Evolutionary conservation across 2,329 filamentous ascomycete species (phyloP).

Genomic region (Fusarium sororula): DNA sequence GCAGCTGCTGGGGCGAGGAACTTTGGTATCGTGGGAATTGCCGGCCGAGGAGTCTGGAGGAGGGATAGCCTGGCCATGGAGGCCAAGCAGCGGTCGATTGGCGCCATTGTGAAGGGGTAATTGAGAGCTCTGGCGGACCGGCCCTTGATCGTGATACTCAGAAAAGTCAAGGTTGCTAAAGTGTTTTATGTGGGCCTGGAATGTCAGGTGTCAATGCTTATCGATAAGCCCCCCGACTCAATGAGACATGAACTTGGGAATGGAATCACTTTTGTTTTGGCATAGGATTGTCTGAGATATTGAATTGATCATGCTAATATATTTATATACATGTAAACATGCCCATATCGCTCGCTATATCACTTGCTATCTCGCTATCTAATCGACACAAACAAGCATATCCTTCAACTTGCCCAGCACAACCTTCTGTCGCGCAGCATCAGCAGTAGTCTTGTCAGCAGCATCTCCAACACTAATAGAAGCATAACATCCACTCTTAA

Average conservation of each 20-base stretch:
- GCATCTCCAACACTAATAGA: slow-evolving; percentile 71
- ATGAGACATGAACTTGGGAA: neutral
- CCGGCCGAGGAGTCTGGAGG: slow-evolving; percentile 53
- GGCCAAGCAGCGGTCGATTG: slow-evolving; percentile 63
- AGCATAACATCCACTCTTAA: slow-evolving; percentile 64
- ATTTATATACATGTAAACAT: neutral
- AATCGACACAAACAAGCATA: slow-evolving; percentile 43
- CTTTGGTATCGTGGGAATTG: slow-evolving; percentile 55
- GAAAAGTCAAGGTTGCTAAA: slow-evolving; percentile 38
- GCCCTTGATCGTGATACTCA: slow-evolving; percentile 25
- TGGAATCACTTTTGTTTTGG: neutral
- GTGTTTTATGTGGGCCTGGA: slow-evolving; percentile 31
- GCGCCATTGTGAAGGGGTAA: slow-evolving; percentile 54
- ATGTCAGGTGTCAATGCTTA: slow-evolving; percentile 37
- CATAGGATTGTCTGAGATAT: neutral
- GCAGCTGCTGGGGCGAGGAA: slow-evolving; percentile 58
- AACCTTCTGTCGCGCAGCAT: slow-evolving; percentile 43
- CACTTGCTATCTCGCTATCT: neutral
- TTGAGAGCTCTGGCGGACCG: slow-evolving; percentile 41
- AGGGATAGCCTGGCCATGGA: slow-evolving; percentile 63
- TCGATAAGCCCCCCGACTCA: slow-evolving; percentile 34
- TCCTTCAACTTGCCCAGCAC: slow-evolving; percentile 47
- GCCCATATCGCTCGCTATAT: neutral
- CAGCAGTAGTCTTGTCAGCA: slow-evolving; percentile 64
- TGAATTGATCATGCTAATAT: neutral